Evolutionary conservation across 1,284 basidiomycete species (phyloP).

Genomic region (Cryptococcus deneoformans): DNA sequence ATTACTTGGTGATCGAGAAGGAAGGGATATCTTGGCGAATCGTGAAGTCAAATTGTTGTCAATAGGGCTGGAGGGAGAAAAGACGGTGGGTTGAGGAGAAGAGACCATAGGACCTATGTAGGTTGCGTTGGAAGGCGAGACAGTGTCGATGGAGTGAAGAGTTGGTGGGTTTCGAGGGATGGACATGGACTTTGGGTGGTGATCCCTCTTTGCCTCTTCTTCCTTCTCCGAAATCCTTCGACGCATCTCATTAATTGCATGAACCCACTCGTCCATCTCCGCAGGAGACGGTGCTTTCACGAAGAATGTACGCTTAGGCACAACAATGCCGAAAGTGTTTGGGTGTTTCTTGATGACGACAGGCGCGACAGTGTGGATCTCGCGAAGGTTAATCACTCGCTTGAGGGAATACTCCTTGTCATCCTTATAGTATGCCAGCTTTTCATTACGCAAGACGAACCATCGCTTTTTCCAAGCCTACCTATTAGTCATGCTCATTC

Average conservation of each 20-base stretch:
- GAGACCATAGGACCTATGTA: constrained; percentile 7
- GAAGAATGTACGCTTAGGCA: constrained; percentile 88
- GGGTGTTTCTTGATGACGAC: constrained; percentile 86
- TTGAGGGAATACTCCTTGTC: constrained; percentile 87
- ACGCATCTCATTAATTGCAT: constrained; percentile 72
- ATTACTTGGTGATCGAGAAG: constrained; percentile 6
- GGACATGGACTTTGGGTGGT: constrained; percentile 4
- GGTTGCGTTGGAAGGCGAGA: constrained; percentile 1
- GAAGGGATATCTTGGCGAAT: constrained; percentile 17
- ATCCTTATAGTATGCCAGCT: constrained; percentile 96
- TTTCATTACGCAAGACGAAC: constrained; percentile 91
- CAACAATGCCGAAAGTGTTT: constrained; percentile 90
- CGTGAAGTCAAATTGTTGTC: constrained; percentile 21
- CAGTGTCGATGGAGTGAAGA: constrained; percentile 17
- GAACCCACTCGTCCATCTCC: constrained; percentile 83
- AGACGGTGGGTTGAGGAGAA: neutral
- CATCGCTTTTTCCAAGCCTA: constrained; percentile 99
- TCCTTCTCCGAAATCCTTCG: constrained; percentile 57
- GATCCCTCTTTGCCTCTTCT: constrained; percentile 25
- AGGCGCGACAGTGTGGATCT: constrained; percentile 86
- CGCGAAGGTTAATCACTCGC: constrained; percentile 79
- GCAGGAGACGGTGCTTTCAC: constrained; percentile 69
- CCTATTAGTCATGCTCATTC: constrained; percentile 1
- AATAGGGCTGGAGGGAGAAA: constrained; percentile 11
- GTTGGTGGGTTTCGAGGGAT: neutral